Conservation (phyloP, 1,284 basidiomycete species). For the Leccinum huronense region DNA sequence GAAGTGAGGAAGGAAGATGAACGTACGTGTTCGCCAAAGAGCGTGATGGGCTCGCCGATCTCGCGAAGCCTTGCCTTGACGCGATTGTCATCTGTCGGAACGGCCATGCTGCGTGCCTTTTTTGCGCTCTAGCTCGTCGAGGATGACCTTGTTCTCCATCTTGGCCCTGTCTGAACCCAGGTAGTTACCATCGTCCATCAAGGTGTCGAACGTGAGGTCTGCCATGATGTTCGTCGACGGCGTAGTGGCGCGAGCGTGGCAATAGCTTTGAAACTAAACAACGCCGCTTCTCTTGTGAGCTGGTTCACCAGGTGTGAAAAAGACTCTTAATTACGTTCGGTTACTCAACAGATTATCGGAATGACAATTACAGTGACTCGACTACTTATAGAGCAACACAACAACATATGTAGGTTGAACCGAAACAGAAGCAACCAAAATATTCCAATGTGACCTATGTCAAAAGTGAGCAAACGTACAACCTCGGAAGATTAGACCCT, state of each 20-base stretch:
- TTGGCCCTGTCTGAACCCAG: conserved; percentile 68
- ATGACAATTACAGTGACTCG: no score
- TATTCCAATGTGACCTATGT: conserved; percentile 54
- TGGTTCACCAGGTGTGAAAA: not conserved
- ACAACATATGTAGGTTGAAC: no score
- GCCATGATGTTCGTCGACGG: conserved; percentile 44
- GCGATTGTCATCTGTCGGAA: conserved; percentile 94
- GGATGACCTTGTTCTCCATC: conserved; percentile 75
- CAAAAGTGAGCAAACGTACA: conserved; percentile 18
- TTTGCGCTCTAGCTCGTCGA: conserved; percentile 93
- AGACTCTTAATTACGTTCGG: conserved; percentile 28
- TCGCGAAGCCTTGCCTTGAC: conserved; percentile 88
- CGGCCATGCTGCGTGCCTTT: conserved; percentile 88
- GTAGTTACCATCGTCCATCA: conserved; percentile 74
- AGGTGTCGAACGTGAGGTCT: conserved; percentile 69
- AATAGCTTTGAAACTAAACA: conserved; percentile 36
- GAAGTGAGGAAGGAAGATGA: not conserved
- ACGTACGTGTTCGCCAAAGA: conserved; percentile 95
- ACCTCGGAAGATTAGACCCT: conserved; percentile 52
- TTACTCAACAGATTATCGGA: conserved; percentile 8
- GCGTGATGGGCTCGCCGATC: conserved; percentile 93
- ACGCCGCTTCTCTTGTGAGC: conserved; percentile 12
- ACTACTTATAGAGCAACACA: no score
- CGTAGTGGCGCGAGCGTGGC: conserved; percentile 25
- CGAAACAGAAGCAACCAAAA: no score